These are phyloP conservation scores for Cynanchum wilfordii DNA, from an alignment of 257 asterid species.

Conservation along the genomic window DNA sequence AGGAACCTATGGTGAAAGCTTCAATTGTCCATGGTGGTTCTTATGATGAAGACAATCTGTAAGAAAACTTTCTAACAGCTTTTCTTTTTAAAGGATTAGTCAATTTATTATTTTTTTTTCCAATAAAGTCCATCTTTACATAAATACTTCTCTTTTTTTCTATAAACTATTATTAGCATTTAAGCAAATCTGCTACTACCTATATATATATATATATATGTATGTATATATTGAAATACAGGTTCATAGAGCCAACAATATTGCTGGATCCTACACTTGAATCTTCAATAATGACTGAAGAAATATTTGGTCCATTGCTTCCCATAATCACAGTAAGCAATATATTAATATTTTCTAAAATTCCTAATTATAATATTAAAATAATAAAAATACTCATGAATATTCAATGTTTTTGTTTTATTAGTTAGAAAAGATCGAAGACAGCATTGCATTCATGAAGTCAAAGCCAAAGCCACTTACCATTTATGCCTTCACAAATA, in stretches of 20 bases:
- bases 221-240: conserved; percentile 15
- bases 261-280: conserved; percentile 65
- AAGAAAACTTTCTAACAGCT: conserved; percentile 14
- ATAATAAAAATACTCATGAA: no score
- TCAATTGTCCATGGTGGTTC: conserved; percentile 63
- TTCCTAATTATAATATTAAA: no score
- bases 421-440: conserved; percentile 69
- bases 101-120: no score
- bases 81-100: no score
- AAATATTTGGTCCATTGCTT: conserved; percentile 80
- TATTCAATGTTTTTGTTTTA: no score
- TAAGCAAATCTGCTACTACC: no score
- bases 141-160: neutral
- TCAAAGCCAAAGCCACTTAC: conserved; percentile 53
- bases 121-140: no score
- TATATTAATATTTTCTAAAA: no score
- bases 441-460: conserved; percentile 55
- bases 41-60: conserved; percentile 55
- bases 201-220: neutral
- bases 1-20: conserved; percentile 45
- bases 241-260: conserved; percentile 70
- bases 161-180: no score
- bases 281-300: conserved; percentile 67
- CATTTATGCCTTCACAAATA: conserved; percentile 63
- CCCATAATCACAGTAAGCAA: conserved; percentile 64